Evolutionary conservation across 1,139 yeast species (phyloP), one percentile per base, ranked within the genome.

Genomic region (Saccharomyces pastorianus): DNA sequence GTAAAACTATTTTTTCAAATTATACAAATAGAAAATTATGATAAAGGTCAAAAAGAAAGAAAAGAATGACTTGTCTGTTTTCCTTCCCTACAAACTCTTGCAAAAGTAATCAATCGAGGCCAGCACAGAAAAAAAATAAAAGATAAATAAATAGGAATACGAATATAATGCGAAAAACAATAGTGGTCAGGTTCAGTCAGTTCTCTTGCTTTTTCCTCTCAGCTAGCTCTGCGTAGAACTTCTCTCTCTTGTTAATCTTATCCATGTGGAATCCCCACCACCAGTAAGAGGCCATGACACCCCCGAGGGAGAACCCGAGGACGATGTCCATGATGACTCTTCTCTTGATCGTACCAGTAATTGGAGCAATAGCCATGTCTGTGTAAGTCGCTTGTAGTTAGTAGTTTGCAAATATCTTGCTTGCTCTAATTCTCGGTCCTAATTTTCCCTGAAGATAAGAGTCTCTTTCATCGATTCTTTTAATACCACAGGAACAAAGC

Each of bases 261-360:
- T 84, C 82, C 76, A 80, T 83, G 84, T 90, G 97, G 79, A 73
- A 75, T 41, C 80, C 82, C 80, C 82, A 81, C 88, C 90, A 83
- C 87, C 86, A 85, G 72, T 74, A 76, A 61, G 76, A 71, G 57
- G 82, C 87, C 65, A 79, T 75, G 50, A 69, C 77, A 53, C 77
- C 70, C 59, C 88, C 88, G 51, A 78, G 63, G 58, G 75, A 64
- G 61, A 74, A 67, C 60, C 95, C 96, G 64, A 84, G 74, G 66
- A 83, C 62, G 73, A 91, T 82, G 70, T 93, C 97, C 64, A 87
- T 80, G 71, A 86, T 79, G 73, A 88, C 83, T 75, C 84, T 85
- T 79, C 84, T 88, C 77, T 82, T 88, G 62, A 91, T 80, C 63
- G 87, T 77, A 64, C 97, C 97, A 56, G 85, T 81, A 69, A 91